Conservation (phyloP, 208 protist species). For the Borovskyia barvae region DNA sequence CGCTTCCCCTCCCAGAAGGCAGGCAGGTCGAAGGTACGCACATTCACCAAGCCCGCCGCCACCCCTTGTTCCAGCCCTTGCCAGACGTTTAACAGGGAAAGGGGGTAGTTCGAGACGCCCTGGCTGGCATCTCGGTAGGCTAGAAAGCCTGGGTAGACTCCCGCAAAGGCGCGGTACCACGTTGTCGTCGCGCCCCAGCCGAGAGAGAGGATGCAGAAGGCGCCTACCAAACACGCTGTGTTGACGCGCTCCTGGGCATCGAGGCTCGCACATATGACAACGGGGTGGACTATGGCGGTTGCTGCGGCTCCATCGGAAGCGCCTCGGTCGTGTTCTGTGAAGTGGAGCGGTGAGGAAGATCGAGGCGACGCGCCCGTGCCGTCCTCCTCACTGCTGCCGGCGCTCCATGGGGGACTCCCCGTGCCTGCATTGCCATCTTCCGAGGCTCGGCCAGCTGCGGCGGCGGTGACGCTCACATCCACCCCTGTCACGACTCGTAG, state of each 20-base stretch:
- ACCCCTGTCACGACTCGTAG: conserved; percentile 27
- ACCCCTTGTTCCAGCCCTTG: conserved; percentile 70
- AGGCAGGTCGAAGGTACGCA: conserved; percentile 86
- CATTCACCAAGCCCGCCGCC: conserved; percentile 69
- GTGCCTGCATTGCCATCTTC: not conserved
- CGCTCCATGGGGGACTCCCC: no score
- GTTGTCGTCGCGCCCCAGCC: conserved; percentile 62
- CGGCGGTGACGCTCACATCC: conserved; percentile 2
- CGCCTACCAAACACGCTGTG: conserved; percentile 72
- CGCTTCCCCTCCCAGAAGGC: conserved; percentile 86
- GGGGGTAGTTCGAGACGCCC: conserved; percentile 74
- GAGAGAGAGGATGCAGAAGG: conserved; percentile 70
- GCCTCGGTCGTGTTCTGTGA: not conserved
- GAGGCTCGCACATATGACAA: conserved; percentile 57
- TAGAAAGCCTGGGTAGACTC: conserved; percentile 77
- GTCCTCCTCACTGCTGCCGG: no score
- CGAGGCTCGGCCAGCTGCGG: not conserved
- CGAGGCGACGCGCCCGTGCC: no score
- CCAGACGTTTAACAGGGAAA: conserved; percentile 82
- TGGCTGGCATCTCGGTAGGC: conserved; percentile 94
- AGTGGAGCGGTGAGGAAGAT: not conserved
- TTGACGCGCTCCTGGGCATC: conserved; percentile 86
- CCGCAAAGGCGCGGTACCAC: conserved; percentile 40
- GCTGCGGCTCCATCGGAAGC: not conserved
- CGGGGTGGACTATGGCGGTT: no score